Evolutionary conservation across 169 alveolate genomes (phyloP).

Genomic region (Plasmodium knowlesi): DNA sequence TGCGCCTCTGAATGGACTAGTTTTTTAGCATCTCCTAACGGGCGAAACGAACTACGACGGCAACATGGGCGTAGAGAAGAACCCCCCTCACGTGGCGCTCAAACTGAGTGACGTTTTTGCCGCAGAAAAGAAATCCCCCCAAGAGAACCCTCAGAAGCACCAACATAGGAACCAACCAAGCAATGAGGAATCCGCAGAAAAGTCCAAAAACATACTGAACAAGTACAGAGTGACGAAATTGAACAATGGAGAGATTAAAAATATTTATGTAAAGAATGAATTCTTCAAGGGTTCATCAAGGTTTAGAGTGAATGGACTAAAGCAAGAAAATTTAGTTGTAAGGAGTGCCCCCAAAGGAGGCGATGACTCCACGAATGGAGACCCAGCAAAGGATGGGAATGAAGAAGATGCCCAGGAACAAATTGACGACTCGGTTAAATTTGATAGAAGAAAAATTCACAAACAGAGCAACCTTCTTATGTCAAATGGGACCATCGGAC

Average conservation of each 20-base stretch:
- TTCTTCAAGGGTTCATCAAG: not conserved
- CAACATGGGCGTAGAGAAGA: constrained; percentile 40
- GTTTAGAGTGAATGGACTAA: not conserved
- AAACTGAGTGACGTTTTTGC: constrained; percentile 55
- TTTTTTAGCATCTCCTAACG: not conserved
- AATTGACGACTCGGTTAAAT: not conserved
- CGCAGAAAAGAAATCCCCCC: not conserved
- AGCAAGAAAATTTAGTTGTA: not conserved
- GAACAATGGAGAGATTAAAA: not conserved
- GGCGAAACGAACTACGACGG: not conserved
- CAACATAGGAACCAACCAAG: not conserved
- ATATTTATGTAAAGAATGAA: not conserved
- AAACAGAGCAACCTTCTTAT: constrained; percentile 48
- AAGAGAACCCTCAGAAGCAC: not conserved
- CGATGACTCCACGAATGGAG: not conserved
- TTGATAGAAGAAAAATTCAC: not conserved
- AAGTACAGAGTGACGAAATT: constrained; percentile 49
- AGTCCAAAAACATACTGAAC: constrained; percentile 25
- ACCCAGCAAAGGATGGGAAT: not conserved
- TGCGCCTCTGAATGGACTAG: not conserved
- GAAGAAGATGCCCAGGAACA: not conserved
- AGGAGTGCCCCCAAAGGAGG: not conserved
- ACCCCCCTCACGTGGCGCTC: not conserved
- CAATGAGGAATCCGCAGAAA: constrained; percentile 6
- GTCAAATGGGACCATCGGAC: constrained; percentile 55